Evolutionary conservation across 2,329 filamentous ascomycete genomes (phyloP).

Genomic region (Colletotrichum chrysophilum): DNA sequence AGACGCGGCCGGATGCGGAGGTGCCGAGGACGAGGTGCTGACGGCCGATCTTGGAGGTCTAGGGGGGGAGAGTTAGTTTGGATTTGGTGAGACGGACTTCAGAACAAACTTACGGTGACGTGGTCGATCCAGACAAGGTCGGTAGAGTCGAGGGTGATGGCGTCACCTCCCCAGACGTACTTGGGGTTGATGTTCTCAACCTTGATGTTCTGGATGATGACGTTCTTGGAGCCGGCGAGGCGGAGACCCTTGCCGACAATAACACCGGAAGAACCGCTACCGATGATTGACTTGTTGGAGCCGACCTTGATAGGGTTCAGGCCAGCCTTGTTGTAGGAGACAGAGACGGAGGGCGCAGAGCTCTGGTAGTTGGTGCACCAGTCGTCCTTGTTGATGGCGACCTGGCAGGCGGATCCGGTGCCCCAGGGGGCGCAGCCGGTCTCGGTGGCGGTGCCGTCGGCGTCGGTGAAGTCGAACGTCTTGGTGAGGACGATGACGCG

Average conservation of each 20-base stretch:
- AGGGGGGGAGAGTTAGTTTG: background rate
- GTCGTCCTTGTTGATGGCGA: slow-evolving; percentile 63
- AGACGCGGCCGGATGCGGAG: slow-evolving; percentile 57
- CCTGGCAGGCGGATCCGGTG: slow-evolving; percentile 53
- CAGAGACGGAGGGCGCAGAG: slow-evolving; percentile 49
- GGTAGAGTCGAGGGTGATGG: slow-evolving; percentile 54
- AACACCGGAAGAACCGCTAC: slow-evolving; percentile 55
- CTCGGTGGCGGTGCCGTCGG: slow-evolving; percentile 56
- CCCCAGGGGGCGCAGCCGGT: slow-evolving; percentile 65
- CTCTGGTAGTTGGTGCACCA: slow-evolving; percentile 62
- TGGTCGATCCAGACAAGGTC: slow-evolving; percentile 58
- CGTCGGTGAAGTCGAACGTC: slow-evolving; percentile 59
- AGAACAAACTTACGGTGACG: slow-evolving; percentile 37
- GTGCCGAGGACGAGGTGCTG: slow-evolving; percentile 66
- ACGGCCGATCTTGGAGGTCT: slow-evolving; percentile 61
- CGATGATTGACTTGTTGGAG: slow-evolving; percentile 64
- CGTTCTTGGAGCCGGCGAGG: slow-evolving; percentile 48
- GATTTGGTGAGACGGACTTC: no score
- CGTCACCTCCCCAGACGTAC: slow-evolving; percentile 66
- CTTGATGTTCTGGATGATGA: slow-evolving; percentile 63
- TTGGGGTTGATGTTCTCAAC: slow-evolving; percentile 42
- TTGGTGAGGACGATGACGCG: slow-evolving; percentile 65
- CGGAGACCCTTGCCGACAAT: slow-evolving; percentile 64
- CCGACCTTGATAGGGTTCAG: slow-evolving; percentile 54
- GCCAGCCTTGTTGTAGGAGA: slow-evolving; percentile 57